A percentile compares a stretch with the other conserved stretches of the same genome.
phyloP scores from a whole-genome alignment of 1,284 basidiomycete species.

The Papiliotrema flavescens region DNA sequence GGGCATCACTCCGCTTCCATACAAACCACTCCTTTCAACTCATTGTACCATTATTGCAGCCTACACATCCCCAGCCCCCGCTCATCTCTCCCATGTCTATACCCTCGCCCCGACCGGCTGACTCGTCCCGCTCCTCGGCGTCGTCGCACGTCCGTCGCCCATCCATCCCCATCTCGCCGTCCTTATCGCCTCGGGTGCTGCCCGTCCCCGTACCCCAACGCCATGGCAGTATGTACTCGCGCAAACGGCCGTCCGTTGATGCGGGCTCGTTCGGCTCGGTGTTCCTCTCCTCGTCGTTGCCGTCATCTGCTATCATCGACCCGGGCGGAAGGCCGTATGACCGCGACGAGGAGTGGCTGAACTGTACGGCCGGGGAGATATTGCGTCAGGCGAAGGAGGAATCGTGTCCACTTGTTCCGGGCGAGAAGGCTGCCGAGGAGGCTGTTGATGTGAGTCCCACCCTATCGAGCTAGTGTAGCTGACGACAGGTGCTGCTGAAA shows the following conservation, averaged over 20 bases:
- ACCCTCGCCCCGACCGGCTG: neutral
- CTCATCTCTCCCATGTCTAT: neutral
- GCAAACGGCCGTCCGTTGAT: slow-evolving; percentile 1
- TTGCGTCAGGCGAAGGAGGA: neutral
- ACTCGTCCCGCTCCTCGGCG: neutral
- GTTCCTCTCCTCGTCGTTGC: slow-evolving; percentile 5
- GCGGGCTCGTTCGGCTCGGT: slow-evolving; percentile 17
- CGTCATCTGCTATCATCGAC: neutral
- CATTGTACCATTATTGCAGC: too few species aligned
- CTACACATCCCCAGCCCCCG: too few species aligned
- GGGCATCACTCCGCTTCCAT: too few species aligned
- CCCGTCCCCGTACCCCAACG: slow-evolving; percentile 27
- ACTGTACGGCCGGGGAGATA: slow-evolving; percentile 9
- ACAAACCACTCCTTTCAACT: too few species aligned
- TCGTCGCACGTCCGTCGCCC: neutral
- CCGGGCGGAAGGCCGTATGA: neutral
- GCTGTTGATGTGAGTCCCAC: slow-evolving; percentile 30
- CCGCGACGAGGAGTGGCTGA: slow-evolving; percentile 23
- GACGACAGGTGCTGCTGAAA: slow-evolving; percentile 21
- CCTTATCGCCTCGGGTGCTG: slow-evolving; percentile 14
- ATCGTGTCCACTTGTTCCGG: slow-evolving; percentile 6
- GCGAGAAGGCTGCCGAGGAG: slow-evolving; percentile 28
- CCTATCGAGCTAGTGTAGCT: neutral
- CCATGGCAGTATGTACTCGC: slow-evolving; percentile 15
- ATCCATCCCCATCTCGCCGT: slow-evolving; percentile 10